Evolutionary conservation across 805 yeast genomes (phyloP).

Genomic region (Candida rishiriensis): DNA sequence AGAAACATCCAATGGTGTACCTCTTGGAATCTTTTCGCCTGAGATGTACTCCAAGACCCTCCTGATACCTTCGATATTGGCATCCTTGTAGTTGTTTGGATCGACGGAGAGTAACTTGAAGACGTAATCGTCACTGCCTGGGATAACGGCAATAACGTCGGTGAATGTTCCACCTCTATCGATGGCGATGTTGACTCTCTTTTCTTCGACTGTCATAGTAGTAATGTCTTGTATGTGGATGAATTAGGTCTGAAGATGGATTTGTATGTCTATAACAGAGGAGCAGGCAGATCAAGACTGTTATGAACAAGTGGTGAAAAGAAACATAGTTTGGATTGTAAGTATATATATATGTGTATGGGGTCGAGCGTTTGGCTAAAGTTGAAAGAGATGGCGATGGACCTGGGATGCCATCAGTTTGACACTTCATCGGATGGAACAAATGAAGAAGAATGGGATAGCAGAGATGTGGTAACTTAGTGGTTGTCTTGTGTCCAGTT

Average conservation of each 20-base stretch:
- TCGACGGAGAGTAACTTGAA: constrained; percentile 84
- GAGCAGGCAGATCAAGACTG: too few relatives aligned
- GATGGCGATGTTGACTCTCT: constrained; percentile 38
- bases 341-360: too few relatives aligned
- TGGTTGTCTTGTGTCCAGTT: too few relatives aligned
- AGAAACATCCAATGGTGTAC: constrained; percentile 55
- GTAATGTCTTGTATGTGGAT: background rate
- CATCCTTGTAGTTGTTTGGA: constrained; percentile 82
- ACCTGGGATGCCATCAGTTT: too few relatives aligned
- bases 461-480: too few relatives aligned
- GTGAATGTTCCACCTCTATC: constrained; percentile 91
- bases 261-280: too few relatives aligned
- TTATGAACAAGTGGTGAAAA: too few relatives aligned
- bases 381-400: too few relatives aligned
- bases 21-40: constrained; percentile 52
- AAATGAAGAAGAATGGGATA: too few relatives aligned
- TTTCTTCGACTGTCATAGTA: background rate
- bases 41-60: constrained; percentile 62
- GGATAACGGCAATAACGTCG: constrained; percentile 51
- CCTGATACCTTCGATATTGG: constrained; percentile 89
- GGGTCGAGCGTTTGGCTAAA: too few relatives aligned
- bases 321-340: too few relatives aligned
- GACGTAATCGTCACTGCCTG: constrained; percentile 57
- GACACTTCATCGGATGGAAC: too few relatives aligned
- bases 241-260: background rate